These are phyloP conservation scores for Candida verbasci DNA, from an alignment of 805 yeast genomes.

Conservation along the genomic window DNA sequence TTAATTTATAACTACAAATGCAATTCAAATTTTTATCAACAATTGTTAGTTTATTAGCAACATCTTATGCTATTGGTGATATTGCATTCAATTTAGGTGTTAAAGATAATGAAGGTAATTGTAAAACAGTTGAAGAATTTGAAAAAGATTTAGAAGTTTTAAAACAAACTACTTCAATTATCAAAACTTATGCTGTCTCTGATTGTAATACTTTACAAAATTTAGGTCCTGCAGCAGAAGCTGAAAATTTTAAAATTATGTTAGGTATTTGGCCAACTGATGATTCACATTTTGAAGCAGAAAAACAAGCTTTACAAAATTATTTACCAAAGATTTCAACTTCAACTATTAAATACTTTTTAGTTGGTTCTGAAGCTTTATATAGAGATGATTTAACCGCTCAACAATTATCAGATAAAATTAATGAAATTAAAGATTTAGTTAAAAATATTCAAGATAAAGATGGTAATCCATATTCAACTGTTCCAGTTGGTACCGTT, in stretches of 20 bases:
- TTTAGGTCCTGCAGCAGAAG: conserved; percentile 83
- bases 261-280: conserved; percentile 95
- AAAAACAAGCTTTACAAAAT: conserved; percentile 62
- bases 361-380: conserved; percentile 94
- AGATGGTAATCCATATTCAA: conserved; percentile 71
- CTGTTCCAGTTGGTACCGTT: conserved; percentile 82
- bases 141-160: conserved; percentile 60
- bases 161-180: conserved; percentile 53
- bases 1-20: too few relatives aligned
- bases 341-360: conserved; percentile 65
- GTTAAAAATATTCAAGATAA: conserved; percentile 65
- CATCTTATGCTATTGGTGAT: conserved; percentile 57
- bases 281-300: conserved; percentile 68
- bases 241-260: conserved; percentile 68
- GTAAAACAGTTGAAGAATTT: conserved; percentile 73
- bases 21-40: conserved; percentile 39
- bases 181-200: conserved; percentile 89
- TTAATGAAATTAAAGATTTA: conserved; percentile 56
- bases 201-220: conserved; percentile 86
- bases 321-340: conserved; percentile 73
- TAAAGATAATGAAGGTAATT: conserved; percentile 64
- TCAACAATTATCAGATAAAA: conserved; percentile 61
- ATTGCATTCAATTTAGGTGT: conserved; percentile 73
- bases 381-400: conserved; percentile 88
- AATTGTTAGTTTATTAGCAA: conserved; percentile 45